These are phyloP conservation scores for Arctium lappa DNA, from an alignment of 129 eudicot genomes.

Conservation along the genomic window DNA sequence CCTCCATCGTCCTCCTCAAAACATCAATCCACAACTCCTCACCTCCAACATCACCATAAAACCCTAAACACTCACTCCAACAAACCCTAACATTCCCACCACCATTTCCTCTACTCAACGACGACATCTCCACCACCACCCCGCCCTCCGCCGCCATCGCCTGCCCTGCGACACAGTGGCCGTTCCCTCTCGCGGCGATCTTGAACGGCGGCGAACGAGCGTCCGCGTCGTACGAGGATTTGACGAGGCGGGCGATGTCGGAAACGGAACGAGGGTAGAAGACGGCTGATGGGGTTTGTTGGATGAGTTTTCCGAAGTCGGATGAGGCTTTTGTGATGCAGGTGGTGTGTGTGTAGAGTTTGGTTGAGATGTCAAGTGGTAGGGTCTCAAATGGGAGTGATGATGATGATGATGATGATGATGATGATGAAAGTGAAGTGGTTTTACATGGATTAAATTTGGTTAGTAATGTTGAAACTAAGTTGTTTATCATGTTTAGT, in stretches of 20 bases:
- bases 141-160: slow-evolving; percentile 68
- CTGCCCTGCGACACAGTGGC: slow-evolving; percentile 82
- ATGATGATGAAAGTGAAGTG: slow-evolving; percentile 23
- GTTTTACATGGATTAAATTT: slow-evolving; percentile 36
- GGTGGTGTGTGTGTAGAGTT: slow-evolving; percentile 27
- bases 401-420: slow-evolving; percentile 18
- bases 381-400: slow-evolving; percentile 34
- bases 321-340: slow-evolving; percentile 50
- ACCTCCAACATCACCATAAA: slow-evolving; percentile 80
- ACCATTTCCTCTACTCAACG: background rate
- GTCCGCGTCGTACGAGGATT: slow-evolving; percentile 38
- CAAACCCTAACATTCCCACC: slow-evolving; percentile 39
- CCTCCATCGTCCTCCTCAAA: slow-evolving; percentile 40
- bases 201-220: slow-evolving; percentile 30
- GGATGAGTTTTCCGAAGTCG: slow-evolving; percentile 67
- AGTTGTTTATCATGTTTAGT: slow-evolving; percentile 32
- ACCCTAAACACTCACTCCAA: slow-evolving; percentile 50
- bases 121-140: slow-evolving; percentile 54
- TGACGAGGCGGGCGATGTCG: slow-evolving; percentile 53
- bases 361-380: slow-evolving; percentile 32
- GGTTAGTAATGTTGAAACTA: slow-evolving; percentile 23
- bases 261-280: slow-evolving; percentile 51
- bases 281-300: slow-evolving; percentile 52
- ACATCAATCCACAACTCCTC: slow-evolving; percentile 83
- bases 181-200: slow-evolving; percentile 71